phyloP scores from a whole-genome alignment of 2,329 filamentous ascomycete genomes.

The Pseudocercospora ulei region DNA sequence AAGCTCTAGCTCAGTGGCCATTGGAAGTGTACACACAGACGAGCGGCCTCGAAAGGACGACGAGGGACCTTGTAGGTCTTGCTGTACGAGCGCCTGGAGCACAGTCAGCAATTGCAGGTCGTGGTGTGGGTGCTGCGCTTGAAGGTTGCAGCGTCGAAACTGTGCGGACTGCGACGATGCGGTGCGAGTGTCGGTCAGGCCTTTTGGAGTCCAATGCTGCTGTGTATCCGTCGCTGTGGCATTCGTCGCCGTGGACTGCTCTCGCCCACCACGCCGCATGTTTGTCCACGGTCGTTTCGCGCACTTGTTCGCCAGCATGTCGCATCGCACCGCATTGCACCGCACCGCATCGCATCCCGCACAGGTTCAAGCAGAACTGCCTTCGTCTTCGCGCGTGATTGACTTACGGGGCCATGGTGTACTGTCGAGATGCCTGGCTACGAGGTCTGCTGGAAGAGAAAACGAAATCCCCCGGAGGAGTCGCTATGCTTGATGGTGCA shows the following conservation, averaged over 20 bases:
- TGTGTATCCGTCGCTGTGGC: background rate
- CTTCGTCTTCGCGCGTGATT: constrained; percentile 7
- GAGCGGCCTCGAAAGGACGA: constrained; percentile 98
- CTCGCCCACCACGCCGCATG: background rate
- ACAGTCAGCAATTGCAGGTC: constrained; percentile 19
- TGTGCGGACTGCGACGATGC: background rate
- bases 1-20: constrained; percentile 97
- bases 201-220: too few species aligned
- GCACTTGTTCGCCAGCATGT: background rate
- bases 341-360: constrained; percentile 1
- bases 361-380: constrained; percentile 6
- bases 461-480: background rate
- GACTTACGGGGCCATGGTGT: constrained; percentile 27
- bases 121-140: background rate
- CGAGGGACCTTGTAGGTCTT: constrained; percentile 99
- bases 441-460: background rate
- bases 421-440: constrained; percentile 14
- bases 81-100: constrained; percentile 60
- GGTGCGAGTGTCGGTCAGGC: too few species aligned
- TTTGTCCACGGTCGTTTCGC: background rate
- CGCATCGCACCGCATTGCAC: constrained; percentile 8
- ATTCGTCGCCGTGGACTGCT: background rate
- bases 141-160: constrained; percentile 1
- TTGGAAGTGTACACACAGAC: constrained; percentile 82
- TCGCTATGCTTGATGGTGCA: background rate